phyloP scores from a whole-genome alignment of 2,329 filamentous ascomycete genomes.

The Simplicillium aogashimaense region DNA sequence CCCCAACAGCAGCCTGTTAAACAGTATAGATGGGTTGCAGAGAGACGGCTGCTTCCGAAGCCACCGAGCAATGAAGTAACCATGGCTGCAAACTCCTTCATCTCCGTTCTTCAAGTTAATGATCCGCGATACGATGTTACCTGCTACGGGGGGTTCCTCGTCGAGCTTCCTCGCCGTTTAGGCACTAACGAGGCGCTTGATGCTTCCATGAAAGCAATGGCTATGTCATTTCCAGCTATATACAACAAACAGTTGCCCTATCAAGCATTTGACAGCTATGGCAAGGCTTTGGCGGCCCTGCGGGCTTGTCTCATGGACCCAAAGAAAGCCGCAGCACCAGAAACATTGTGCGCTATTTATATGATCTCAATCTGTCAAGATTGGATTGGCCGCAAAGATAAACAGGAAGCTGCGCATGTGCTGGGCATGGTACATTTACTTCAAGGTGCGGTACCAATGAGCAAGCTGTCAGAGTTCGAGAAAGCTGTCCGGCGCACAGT shows the following conservation, averaged over 20 bases:
- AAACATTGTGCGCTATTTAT: slow-evolving; percentile 5
- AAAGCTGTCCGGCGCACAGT: not conserved
- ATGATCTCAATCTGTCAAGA: slow-evolving; percentile 1
- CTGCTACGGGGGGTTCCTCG: slow-evolving; percentile 1
- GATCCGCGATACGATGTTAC: slow-evolving; percentile 1
- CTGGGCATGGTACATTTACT: slow-evolving; percentile 1
- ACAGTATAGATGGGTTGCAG: too few species aligned
- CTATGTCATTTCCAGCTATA: not conserved
- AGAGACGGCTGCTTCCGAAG: too few species aligned
- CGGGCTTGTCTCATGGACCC: not conserved
- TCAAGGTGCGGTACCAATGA: slow-evolving; percentile 1
- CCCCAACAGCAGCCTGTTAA: too few species aligned
- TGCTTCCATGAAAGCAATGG: not conserved
- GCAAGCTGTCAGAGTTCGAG: not conserved
- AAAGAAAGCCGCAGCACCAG: not conserved
- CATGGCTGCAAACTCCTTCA: not conserved
- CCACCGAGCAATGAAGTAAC: too few species aligned
- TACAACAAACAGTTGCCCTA: not conserved
- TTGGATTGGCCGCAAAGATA: not conserved
- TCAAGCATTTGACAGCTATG: not conserved
- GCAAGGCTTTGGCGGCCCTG: not conserved
- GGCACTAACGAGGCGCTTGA: not conserved
- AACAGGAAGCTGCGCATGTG: not conserved
- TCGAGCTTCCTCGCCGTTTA: not conserved
- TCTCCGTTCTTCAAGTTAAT: slow-evolving; percentile 1